Base-by-base conservation (phyloP, 352 stramenopile genomes). In the Phytophthora boehmeriae region DNA sequence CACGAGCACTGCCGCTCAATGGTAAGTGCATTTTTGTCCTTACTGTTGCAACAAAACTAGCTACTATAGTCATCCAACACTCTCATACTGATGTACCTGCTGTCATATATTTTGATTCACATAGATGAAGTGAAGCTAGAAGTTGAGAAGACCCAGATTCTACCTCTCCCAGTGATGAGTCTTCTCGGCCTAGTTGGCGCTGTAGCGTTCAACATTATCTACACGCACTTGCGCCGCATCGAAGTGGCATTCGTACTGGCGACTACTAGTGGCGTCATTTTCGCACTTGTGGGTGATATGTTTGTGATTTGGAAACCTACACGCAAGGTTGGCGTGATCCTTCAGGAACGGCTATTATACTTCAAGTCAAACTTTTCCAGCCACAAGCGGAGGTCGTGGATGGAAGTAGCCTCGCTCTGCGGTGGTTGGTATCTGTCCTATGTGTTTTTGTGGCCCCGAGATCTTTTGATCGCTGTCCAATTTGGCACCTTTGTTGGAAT, bases 191-290 rank as follows among this genome's bases (percentile, higher is more conserved):
- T 95, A 0, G 76, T 95, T 5, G 87, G 87, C 34, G 81, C 71
- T 2, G 83, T 95, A 13, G 84, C 86, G 5, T 95, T 95, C 63
- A 95, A 95, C 65, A 90, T 88, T 52, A 95, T 95, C 64, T 95
- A 93, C 64, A 93, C 87, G 4, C 78, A 95, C 23, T 53, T 93
- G 28, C 71, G 80, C 11, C 89, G 81, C 52, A 92, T 95, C 23
- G 85, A 93, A 59, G 73, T 95, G 38, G 81, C 87, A 10, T 95
- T 95, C 54, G 76, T 88, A 20, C 67, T 95, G 14, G 84, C 87
- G 0, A 95, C 84, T 0, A 79, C 77, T 6, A 95, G 81, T 49
- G 83, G 87, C 9, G 76, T 95, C 14, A 74, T 86, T 17, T 93
- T 95, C 47, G 80, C 83, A 27, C 59, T 93, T 35, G 67, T 93